Evolutionary conservation across 768 basidiomycete species (phyloP).

Genomic region (Russula lepida): DNA sequence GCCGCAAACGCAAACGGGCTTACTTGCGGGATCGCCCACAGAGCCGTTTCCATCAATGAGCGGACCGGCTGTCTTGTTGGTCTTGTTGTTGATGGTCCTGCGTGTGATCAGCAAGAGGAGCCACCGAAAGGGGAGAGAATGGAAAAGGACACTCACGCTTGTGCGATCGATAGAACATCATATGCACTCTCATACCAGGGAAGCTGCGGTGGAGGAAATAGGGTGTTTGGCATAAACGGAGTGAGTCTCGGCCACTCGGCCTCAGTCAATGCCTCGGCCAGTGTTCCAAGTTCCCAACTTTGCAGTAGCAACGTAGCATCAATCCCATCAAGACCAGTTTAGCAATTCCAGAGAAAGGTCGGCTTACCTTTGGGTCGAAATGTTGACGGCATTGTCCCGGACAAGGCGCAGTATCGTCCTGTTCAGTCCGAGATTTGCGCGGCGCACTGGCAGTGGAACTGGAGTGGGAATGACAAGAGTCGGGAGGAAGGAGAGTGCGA

Average conservation of each 20-base stretch:
- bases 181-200: constrained; percentile 27
- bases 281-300: constrained; percentile 57
- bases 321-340: not conserved
- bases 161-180: constrained; percentile 37
- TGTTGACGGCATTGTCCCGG: constrained; percentile 24
- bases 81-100: constrained; percentile 34
- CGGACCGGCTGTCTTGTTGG: constrained; percentile 29
- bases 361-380: constrained; percentile 19
- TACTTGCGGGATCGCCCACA: constrained; percentile 55
- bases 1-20: not conserved
- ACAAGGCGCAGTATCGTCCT: constrained; percentile 15
- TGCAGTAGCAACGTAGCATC: not conserved
- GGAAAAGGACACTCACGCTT: constrained; percentile 27
- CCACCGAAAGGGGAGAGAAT: not conserved
- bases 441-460: not conserved
- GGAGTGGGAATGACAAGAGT: not conserved
- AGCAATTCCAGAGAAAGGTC: not conserved
- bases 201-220: constrained; percentile 34
- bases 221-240: constrained; percentile 37
- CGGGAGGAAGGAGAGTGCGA: not conserved
- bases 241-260: constrained; percentile 41
- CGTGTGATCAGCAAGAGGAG: not conserved
- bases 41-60: constrained; percentile 42
- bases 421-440: not conserved
- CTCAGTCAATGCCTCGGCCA: constrained; percentile 49